Evolutionary conservation across 2,329 filamentous ascomycete species (phyloP).

Genomic region (Colletotrichum ledebouriae): DNA sequence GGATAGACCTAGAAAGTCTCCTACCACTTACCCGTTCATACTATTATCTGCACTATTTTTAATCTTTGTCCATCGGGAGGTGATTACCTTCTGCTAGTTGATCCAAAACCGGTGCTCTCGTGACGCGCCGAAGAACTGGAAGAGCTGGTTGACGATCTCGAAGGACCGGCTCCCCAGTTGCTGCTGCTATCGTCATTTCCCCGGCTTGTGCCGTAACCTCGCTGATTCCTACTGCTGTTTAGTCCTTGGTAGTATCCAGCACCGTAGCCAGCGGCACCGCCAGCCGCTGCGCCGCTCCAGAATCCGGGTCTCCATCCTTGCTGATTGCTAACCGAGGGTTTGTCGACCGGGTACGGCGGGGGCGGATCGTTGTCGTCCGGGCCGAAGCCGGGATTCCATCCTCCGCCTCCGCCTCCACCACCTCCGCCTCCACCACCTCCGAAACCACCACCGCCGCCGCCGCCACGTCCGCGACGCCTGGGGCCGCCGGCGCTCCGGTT

Average conservation of each 20-base stretch:
- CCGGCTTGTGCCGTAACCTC: slow-evolving; percentile 48
- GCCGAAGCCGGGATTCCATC: slow-evolving; percentile 54
- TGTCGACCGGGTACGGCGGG: slow-evolving; percentile 65
- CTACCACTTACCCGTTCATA: slow-evolving; percentile 30
- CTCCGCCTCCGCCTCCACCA: slow-evolving; percentile 56
- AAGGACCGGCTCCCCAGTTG: slow-evolving; percentile 50
- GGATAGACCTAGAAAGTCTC: slow-evolving; percentile 41
- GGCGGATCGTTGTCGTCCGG: slow-evolving; percentile 62
- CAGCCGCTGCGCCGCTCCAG: slow-evolving; percentile 77
- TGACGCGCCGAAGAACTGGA: slow-evolving; percentile 66
- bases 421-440: slow-evolving; percentile 59
- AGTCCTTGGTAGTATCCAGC: slow-evolving; percentile 60
- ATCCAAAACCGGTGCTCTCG: slow-evolving; percentile 81
- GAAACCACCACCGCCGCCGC: slow-evolving; percentile 56
- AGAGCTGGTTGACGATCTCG: slow-evolving; percentile 54
- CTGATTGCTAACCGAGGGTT: slow-evolving; percentile 51
- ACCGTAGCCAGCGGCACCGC: slow-evolving; percentile 77
- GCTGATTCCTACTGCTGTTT: slow-evolving; percentile 46
- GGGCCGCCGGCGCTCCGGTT: slow-evolving; percentile 48
- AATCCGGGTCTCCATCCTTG: slow-evolving; percentile 79
- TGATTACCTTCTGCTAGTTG: slow-evolving; percentile 69
- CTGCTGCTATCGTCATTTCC: slow-evolving; percentile 46
- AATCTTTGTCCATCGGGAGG: not conserved
- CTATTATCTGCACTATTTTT: not conserved
- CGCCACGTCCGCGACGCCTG: slow-evolving; percentile 57